These are phyloP conservation scores for Myxozyma neotropica DNA, from an alignment of 805 yeast species.

Conservation along the genomic window DNA sequence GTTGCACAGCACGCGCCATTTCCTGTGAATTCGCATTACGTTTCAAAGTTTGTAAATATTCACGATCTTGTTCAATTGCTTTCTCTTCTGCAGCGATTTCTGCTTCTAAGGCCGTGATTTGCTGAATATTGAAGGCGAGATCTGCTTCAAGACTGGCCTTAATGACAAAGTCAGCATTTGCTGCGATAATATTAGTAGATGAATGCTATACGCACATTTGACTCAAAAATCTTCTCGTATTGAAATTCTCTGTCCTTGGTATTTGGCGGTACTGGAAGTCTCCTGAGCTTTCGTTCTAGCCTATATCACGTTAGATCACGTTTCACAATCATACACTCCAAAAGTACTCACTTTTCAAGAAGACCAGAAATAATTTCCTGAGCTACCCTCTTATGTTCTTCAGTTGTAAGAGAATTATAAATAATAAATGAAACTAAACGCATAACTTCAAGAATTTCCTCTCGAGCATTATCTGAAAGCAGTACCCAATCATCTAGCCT, in stretches of 20 bases:
- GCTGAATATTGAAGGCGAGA: slow-evolving; percentile 15
- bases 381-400: slow-evolving; percentile 18
- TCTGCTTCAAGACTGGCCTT: slow-evolving; percentile 18
- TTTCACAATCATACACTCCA: neutral
- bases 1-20: slow-evolving; percentile 14
- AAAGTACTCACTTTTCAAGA: slow-evolving; percentile 9
- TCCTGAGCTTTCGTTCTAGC: slow-evolving; percentile 13
- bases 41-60: slow-evolving; percentile 17
- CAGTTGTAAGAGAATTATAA: slow-evolving; percentile 2
- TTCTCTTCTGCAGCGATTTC: slow-evolving; percentile 22
- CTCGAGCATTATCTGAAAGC: slow-evolving; percentile 18
- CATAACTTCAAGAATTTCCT: slow-evolving; percentile 16
- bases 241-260: slow-evolving; percentile 25
- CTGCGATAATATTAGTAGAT: too few relatives aligned
- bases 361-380: slow-evolving; percentile 17
- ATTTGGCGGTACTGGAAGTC: slow-evolving; percentile 26
- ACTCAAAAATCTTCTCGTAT: slow-evolving; percentile 23
- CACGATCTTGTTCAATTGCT: slow-evolving; percentile 10
- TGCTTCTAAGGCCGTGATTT: slow-evolving; percentile 18
- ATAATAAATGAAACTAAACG: slow-evolving; percentile 20
- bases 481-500: slow-evolving; percentile 16
- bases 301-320: slow-evolving; percentile 3
- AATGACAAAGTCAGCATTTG: neutral
- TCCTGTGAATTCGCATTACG: slow-evolving; percentile 26
- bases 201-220: slow-evolving; percentile 14